Percentiles rank a stretch among this genome's conserved stretches.
Conservation (phyloP, 768 basidiomycete genomes). For the Grammothele lineata region DNA sequence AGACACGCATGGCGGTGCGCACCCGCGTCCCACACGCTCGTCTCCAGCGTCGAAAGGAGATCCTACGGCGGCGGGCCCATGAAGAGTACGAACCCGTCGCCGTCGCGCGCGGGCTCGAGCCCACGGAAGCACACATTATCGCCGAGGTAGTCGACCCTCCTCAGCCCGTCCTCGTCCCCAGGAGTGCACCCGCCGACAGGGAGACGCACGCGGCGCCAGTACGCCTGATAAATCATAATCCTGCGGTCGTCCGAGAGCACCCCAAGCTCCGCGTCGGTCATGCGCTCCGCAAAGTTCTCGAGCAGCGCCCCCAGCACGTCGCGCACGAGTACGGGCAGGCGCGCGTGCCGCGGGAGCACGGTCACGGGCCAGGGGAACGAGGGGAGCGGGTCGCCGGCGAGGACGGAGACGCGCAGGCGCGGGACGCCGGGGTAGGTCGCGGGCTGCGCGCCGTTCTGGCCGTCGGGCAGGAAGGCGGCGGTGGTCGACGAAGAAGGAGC, state of each 20-base stretch:
- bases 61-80: slow-evolving; percentile 22
- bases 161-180: slow-evolving; percentile 26
- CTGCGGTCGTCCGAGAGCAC: slow-evolving; percentile 18
- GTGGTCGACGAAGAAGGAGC: not conserved
- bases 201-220: slow-evolving; percentile 19
- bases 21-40: too few species aligned
- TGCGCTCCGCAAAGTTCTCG: slow-evolving; percentile 36
- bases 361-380: slow-evolving; percentile 55
- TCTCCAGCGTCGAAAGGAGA: too few species aligned
- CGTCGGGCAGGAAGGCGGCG: slow-evolving; percentile 8
- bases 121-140: slow-evolving; percentile 47
- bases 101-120: slow-evolving; percentile 45
- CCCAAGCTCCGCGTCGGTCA: slow-evolving; percentile 24
- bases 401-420: slow-evolving; percentile 48
- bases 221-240: slow-evolving; percentile 14
- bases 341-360: slow-evolving; percentile 26
- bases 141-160: slow-evolving; percentile 46
- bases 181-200: slow-evolving; percentile 20
- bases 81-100: slow-evolving; percentile 36
- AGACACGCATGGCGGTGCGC: too few species aligned
- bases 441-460: slow-evolving; percentile 42
- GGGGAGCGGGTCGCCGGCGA: slow-evolving; percentile 47
- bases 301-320: slow-evolving; percentile 49
- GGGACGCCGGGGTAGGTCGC: slow-evolving; percentile 62
- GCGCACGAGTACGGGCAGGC: slow-evolving; percentile 32